Evolutionary conservation across 2,329 filamentous ascomycete genomes (phyloP).

Genomic region (Alternaria ethzedia): DNA sequence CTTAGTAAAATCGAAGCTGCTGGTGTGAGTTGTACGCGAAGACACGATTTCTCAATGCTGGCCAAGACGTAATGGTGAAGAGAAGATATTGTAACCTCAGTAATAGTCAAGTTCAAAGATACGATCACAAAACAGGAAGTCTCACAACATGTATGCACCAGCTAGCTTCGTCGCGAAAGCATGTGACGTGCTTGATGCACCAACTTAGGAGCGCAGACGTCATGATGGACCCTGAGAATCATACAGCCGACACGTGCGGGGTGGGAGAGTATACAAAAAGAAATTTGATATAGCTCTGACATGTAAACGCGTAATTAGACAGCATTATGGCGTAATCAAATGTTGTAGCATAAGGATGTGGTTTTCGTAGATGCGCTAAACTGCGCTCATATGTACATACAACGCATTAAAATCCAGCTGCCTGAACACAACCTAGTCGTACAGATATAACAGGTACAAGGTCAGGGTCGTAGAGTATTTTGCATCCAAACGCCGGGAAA

Average conservation of each 20-base stretch:
- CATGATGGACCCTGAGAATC: conserved; percentile 26
- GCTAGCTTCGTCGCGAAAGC: background rate
- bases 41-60: background rate
- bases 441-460: conserved; percentile 17
- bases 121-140: no score
- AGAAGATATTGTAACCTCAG: background rate
- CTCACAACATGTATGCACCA: background rate
- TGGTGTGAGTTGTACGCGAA: background rate
- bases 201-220: conserved; percentile 21
- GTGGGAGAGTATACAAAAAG: background rate
- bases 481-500: conserved; percentile 27
- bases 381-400: conserved; percentile 4
- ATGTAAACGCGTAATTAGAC: background rate
- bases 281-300: background rate
- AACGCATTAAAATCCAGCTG: conserved; percentile 3
- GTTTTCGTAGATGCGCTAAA: background rate
- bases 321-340: background rate
- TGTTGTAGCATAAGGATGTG: background rate
- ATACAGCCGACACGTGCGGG: background rate
- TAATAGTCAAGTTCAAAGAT: background rate
- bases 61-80: background rate
- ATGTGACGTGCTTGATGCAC: conserved; percentile 11
- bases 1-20: background rate
- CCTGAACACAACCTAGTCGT: conserved; percentile 14
- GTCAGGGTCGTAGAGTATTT: background rate